Evolutionary conservation across 306 rosid genomes (phyloP).

Genomic region (Acacia crassicarpa): DNA sequence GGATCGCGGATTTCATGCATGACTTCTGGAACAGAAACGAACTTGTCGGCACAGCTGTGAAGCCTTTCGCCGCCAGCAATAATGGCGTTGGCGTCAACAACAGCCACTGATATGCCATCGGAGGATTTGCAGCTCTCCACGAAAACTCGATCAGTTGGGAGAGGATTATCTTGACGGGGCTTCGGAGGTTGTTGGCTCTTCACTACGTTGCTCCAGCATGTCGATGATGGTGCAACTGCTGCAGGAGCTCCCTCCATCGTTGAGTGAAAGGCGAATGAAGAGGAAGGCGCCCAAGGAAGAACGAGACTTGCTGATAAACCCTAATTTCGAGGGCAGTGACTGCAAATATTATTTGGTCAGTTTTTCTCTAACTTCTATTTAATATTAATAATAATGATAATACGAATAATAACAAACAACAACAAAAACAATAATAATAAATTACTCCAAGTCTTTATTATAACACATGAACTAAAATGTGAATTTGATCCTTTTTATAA

Average conservation of each 20-base stretch:
- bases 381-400: too few species aligned
- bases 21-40: slow-evolving; percentile 72
- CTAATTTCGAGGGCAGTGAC: background rate
- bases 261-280: background rate
- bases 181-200: slow-evolving; percentile 51
- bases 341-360: background rate
- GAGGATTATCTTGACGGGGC: slow-evolving; percentile 38
- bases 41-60: slow-evolving; percentile 63
- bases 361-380: too few species aligned
- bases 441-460: too few species aligned
- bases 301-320: slow-evolving; percentile 26
- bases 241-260: slow-evolving; percentile 49
- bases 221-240: slow-evolving; percentile 3
- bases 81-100: slow-evolving; percentile 83
- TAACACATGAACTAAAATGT: too few species aligned
- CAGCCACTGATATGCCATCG: slow-evolving; percentile 66
- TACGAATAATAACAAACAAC: too few species aligned
- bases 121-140: slow-evolving; percentile 59
- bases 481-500: too few species aligned
- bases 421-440: too few species aligned
- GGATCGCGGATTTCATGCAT: slow-evolving; percentile 88
- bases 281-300: background rate
- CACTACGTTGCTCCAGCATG: slow-evolving; percentile 69
- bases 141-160: slow-evolving; percentile 34
- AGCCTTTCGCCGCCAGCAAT: slow-evolving; percentile 74